Evolutionary conservation across 345 rosid genomes (phyloP), one percentile per base, ranked within the genome.

Genomic region (Aurinia saxatilis): DNA sequence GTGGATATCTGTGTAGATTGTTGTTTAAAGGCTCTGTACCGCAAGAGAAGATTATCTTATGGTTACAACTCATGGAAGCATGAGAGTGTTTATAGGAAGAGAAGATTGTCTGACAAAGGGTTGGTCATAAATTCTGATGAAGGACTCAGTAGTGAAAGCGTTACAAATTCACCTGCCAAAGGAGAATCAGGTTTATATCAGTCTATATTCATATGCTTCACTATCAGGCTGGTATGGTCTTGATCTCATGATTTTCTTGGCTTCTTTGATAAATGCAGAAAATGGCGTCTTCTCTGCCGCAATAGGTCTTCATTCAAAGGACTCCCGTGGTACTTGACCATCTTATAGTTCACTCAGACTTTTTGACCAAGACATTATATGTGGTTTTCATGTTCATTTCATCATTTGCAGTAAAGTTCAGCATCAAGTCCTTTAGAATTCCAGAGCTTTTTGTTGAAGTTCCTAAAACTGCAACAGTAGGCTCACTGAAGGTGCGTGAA

Each of bases 371-470:
- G 52, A 39, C 52, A 6, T 59, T n/a, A 57, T 67, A 46, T 27
- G 12, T 11, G 39, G 8, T 31, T 44, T 50, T 64, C 11, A 57
- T 65, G 30, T 52, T 37, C 30, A 12, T 69, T 37, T 59, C 72
- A 45, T 70, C 70, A 27, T 67, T 50, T 55, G 48, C 99, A 95
- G 99, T 95, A 49, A 90, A 87, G 78, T 77, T 95, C 50, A 82
- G 88, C 82, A 90, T 95, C 16, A 88, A 88, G 75, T 90, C 97
- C 48, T 75, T 95, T 70, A 85, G 68, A 75, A 74, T 95, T 50
- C 99, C 99, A 0, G 97, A 95, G 81, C 91, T 90, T 65, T 75
- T 77, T 18, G 66, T 95, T 58, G 96, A 90, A 78, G 88, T 90
- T 55, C 91, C 99, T 23, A 88, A 90, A 77, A 84, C 78, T 37